Base-by-base conservation (phyloP, 2,329 filamentous ascomycete genomes). In the Alternaria arbusti region DNA sequence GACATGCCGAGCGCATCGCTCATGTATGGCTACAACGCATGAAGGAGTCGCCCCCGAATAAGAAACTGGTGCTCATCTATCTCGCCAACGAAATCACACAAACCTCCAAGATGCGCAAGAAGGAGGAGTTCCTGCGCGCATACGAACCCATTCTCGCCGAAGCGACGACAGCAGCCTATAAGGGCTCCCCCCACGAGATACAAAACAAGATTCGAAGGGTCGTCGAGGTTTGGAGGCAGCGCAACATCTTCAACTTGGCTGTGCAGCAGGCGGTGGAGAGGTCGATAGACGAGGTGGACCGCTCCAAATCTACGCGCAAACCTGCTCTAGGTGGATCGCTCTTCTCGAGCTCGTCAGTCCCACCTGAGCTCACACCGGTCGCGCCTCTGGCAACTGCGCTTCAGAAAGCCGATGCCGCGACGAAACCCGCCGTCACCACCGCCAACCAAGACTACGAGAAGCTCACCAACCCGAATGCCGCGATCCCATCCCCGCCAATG, bases 21-120 rank as follows among this genome's bases (percentile, higher is more conserved):
- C 90, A 95, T 78, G 87, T 98, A 57, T 99, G 96, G 96, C 85
- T 97, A 66, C 91, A 96, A 72, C 90, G 92, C 64, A 84, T 99
- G 63, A 96, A 94, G 75, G 95, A 98, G 71, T 94, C 93, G 1
- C 89, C 91, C 7, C 90, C 92, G 64, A 88, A 90, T 63, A 97
- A 97, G 81, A 89, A 94, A 72, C 84, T 99, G 63, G 97, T 94
- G 73, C 85, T 98, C 68, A 88, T 99, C 67, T 99, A 99, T 79
- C 90, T 99, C 60, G 94, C 94, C 67, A 99, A 99, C 80, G 96
- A 99, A 85, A 94, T 99, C 62, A 92, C 93, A 22, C 96, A 99
- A 78, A 96, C 98, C 77, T 97, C 94, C 23, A 97, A 96, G 81
- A 95, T 93, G 51, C 90, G 95, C 36, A 90, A 91, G 67, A 97